A percentile compares a stretch with the other conserved stretches of the same genome.
phyloP scores from a whole-genome alignment of 495 filamentous ascomycete genomes.

The Apiosordaria backusii region DNA sequence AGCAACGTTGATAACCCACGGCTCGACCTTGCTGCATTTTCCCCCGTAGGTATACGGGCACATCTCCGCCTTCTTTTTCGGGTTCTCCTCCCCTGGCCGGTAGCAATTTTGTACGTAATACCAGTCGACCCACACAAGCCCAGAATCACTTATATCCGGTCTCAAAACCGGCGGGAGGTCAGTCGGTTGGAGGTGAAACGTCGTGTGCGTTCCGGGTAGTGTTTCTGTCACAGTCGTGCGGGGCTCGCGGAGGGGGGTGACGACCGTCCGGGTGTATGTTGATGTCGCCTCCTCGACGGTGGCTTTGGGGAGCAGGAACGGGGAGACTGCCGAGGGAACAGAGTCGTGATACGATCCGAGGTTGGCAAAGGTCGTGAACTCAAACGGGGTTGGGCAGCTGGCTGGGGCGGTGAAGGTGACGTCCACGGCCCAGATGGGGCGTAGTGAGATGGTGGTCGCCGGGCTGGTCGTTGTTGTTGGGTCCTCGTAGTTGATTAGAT shows the following conservation, averaged over 20 bases:
- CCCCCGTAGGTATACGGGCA: neutral
- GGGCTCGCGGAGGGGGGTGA: neutral
- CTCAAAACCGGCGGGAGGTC: neutral
- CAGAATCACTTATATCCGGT: neutral
- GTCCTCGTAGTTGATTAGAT: neutral
- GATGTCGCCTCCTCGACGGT: neutral
- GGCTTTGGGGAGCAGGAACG: neutral
- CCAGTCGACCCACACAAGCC: neutral
- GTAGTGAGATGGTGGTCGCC: neutral
- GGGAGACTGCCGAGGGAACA: neutral
- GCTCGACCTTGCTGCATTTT: neutral
- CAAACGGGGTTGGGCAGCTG: neutral
- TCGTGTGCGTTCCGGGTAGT: neutral
- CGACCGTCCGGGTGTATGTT: neutral
- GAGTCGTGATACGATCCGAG: neutral
- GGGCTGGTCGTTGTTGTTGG: too few relatives aligned
- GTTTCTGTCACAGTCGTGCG: too few relatives aligned
- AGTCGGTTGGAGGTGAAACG: neutral
- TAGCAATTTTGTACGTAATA: neutral
- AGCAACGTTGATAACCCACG: constrained; percentile 29
- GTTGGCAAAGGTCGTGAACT: neutral
- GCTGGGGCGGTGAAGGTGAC: neutral
- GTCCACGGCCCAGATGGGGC: neutral
- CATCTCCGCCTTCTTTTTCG: neutral
- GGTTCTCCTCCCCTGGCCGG: neutral